Conservation (phyloP, 805 yeast species). For the Suhomyces emberorum region DNA sequence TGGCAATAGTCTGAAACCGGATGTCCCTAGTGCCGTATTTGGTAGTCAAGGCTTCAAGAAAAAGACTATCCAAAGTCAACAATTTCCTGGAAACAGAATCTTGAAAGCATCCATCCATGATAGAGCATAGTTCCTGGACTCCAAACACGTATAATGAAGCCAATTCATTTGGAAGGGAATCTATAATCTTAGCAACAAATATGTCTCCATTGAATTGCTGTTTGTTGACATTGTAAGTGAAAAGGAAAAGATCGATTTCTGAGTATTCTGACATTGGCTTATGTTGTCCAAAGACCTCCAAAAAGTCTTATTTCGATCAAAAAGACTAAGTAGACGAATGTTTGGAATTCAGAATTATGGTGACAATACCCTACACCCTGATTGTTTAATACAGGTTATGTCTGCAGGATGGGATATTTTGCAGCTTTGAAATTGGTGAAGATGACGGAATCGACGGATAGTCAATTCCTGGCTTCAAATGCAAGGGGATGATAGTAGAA, state of each 20-base stretch:
- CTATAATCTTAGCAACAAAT: conserved; percentile 25
- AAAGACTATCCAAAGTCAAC: conserved; percentile 28
- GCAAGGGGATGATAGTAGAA: too few species aligned
- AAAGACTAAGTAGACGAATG: too few species aligned
- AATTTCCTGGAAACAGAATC: conserved; percentile 35
- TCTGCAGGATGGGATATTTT: too few species aligned
- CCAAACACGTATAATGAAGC: conserved; percentile 58
- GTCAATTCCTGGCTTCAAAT: too few species aligned
- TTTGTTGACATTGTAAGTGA: conserved; percentile 61
- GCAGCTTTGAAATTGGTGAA: too few species aligned
- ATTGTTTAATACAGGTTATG: too few species aligned
- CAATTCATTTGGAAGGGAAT: conserved; percentile 25
- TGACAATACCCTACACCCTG: too few species aligned
- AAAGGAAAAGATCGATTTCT: conserved; percentile 25
- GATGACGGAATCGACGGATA: too few species aligned
- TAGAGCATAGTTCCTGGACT: conserved; percentile 60
- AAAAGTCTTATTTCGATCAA: too few species aligned
- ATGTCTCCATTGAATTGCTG: conserved; percentile 30
- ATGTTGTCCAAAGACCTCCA: too few species aligned
- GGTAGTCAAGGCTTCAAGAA: conserved; percentile 32
- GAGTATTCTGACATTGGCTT: neutral
- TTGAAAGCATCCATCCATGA: conserved; percentile 51
- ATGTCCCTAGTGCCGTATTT: conserved; percentile 28
- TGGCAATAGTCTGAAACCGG: conserved; percentile 40
- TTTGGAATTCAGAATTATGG: too few species aligned